Evolutionary conservation across 2,329 filamentous ascomycete species (phyloP).

Genomic region (Talaromyces sp.): DNA sequence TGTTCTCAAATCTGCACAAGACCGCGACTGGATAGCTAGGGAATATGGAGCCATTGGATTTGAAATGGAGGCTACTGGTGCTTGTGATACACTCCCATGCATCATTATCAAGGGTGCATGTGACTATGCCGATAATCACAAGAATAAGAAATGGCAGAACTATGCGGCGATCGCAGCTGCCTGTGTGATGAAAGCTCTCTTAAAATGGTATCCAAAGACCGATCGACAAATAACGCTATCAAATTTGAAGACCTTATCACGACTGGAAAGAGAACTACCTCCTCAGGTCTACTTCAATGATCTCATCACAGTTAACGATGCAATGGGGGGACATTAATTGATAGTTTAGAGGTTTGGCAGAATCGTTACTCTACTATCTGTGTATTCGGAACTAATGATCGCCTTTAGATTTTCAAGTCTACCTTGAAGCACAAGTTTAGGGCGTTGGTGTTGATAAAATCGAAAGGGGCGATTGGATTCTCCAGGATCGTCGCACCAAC

Average conservation of each 20-base stretch:
- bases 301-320: not conserved
- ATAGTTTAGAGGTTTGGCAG: constrained; percentile 3
- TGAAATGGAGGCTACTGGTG: constrained; percentile 29
- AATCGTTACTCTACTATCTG: not conserved
- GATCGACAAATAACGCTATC: not conserved
- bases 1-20: constrained; percentile 3
- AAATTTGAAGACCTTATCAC: no score
- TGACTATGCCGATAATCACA: constrained; percentile 4
- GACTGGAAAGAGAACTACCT: not conserved
- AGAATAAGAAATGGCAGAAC: constrained; percentile 1
- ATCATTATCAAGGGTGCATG: constrained; percentile 1
- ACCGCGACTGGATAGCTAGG: not conserved
- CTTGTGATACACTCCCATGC: constrained; percentile 20
- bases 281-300: not conserved
- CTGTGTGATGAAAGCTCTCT: not conserved
- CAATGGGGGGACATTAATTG: not conserved
- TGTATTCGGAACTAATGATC: not conserved
- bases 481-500: not conserved
- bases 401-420: not conserved
- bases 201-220: not conserved
- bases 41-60: constrained; percentile 21
- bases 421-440: not conserved
- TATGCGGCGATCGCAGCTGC: not conserved
- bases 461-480: not conserved
- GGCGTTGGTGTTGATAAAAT: not conserved